These are phyloP conservation scores for Mycena pura DNA, from an alignment of 768 basidiomycete species.

Conservation along the genomic window DNA sequence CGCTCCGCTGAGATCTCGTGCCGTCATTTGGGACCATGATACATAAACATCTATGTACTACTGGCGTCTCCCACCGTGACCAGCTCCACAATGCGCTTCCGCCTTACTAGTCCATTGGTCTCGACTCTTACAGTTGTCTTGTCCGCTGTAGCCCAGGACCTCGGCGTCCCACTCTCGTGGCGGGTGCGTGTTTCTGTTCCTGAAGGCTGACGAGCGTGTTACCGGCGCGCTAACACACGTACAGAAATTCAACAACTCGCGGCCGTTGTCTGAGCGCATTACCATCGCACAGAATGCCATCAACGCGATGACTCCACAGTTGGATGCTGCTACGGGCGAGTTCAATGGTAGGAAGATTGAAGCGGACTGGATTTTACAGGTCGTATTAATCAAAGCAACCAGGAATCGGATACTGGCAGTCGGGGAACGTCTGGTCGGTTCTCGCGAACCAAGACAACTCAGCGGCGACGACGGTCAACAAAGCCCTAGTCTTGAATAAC, in stretches of 20 bases:
- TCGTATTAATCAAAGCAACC: too few relatives aligned
- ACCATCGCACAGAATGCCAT: slow-evolving; percentile 50
- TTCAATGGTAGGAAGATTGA: too few relatives aligned
- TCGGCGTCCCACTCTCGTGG: slow-evolving; percentile 51
- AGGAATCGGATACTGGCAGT: slow-evolving; percentile 62
- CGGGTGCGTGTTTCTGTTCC: slow-evolving; percentile 41
- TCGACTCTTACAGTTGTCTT: slow-evolving; percentile 17
- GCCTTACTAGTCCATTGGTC: neutral
- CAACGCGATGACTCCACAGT: slow-evolving; percentile 46
- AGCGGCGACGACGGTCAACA: slow-evolving; percentile 44
- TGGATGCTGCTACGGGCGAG: slow-evolving; percentile 44
- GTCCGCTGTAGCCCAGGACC: slow-evolving; percentile 40
- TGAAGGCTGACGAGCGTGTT: neutral
- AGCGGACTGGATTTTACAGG: too few relatives aligned
- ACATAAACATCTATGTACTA: too few relatives aligned
- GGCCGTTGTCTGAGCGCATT: slow-evolving; percentile 46
- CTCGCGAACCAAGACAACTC: slow-evolving; percentile 55
- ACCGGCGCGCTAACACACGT: neutral
- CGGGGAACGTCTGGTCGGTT: slow-evolving; percentile 58
- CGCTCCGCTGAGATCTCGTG: too few relatives aligned
- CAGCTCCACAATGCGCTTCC: slow-evolving; percentile 14
- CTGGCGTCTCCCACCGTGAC: too few relatives aligned
- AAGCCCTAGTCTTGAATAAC: slow-evolving; percentile 45
- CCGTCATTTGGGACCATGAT: too few relatives aligned
- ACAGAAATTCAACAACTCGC: slow-evolving; percentile 51